phyloP scores from a whole-genome alignment of 441 rosid species.

The Bocquillonia castaneifolia region DNA sequence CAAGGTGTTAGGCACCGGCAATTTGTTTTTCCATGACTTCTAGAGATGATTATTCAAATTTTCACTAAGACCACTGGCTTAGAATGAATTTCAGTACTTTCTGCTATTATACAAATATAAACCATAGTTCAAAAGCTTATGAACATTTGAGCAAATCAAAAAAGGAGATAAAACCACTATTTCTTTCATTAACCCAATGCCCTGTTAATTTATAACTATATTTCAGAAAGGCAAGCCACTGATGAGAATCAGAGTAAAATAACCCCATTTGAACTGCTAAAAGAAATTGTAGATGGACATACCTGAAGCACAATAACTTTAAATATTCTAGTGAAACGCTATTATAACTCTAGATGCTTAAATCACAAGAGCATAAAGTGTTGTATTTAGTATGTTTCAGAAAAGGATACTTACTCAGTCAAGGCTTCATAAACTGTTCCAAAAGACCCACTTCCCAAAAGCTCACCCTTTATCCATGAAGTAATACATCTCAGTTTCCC shows the following conservation, averaged over 20 bases:
- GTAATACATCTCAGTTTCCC: conserved; percentile 27
- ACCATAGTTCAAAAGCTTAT: background rate
- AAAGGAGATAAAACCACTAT: background rate
- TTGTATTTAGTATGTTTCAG: background rate
- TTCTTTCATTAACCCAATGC: background rate
- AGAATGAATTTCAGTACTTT: background rate
- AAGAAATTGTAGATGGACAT: background rate
- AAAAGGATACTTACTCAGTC: conserved; percentile 31
- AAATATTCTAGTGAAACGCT: background rate
- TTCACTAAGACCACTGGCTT: background rate
- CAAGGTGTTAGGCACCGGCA: background rate
- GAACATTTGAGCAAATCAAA: background rate
- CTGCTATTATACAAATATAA: background rate
- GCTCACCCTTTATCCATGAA: conserved; percentile 41
- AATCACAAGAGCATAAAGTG: background rate
- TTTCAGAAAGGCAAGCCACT: background rate
- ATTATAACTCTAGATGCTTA: background rate
- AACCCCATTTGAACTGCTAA: background rate
- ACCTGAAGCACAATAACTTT: background rate
- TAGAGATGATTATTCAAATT: background rate
- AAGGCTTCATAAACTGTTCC: conserved; percentile 43
- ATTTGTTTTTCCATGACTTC: background rate
- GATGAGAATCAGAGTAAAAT: background rate
- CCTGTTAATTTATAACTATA: background rate
- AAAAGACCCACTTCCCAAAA: conserved; percentile 41